phyloP scores from a whole-genome alignment of 371 early-diverging fungal species.

The Zychaea mexicana region DNA sequence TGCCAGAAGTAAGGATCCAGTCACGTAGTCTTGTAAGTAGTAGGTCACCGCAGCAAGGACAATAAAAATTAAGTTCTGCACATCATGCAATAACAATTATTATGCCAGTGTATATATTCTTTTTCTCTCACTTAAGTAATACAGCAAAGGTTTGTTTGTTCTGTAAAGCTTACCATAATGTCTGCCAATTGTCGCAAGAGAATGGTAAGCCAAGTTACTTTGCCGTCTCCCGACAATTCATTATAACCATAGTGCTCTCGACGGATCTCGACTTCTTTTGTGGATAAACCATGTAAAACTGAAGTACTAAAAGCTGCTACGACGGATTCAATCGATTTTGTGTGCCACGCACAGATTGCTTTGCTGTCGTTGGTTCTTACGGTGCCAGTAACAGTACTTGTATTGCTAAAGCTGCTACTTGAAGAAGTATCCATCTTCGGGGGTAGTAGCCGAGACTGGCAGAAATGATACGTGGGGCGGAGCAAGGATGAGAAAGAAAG shows the following conservation, averaged over 20 bases:
- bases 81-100: neutral
- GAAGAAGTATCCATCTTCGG: neutral
- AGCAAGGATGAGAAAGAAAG: too few relatives aligned
- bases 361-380: neutral
- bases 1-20: constrained; percentile 67
- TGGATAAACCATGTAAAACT: constrained; percentile 14
- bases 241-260: constrained; percentile 21
- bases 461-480: too few relatives aligned
- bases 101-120: too few relatives aligned
- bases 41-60: constrained; percentile 63
- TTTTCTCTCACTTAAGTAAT: too few relatives aligned
- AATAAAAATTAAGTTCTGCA: constrained; percentile 70
- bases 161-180: constrained; percentile 49
- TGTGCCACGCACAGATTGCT: too few relatives aligned
- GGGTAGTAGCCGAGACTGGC: too few relatives aligned
- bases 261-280: constrained; percentile 11
- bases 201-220: constrained; percentile 69
- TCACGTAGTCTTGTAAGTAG: constrained; percentile 59
- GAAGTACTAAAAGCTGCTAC: constrained; percentile 7
- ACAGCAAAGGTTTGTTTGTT: neutral
- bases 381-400: neutral
- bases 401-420: neutral
- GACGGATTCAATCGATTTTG: constrained; percentile 17
- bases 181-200: constrained; percentile 79
- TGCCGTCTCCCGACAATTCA: constrained; percentile 39